phyloP scores from a whole-genome alignment of 495 filamentous ascomycete genomes.

The Xylaria acuta region DNA sequence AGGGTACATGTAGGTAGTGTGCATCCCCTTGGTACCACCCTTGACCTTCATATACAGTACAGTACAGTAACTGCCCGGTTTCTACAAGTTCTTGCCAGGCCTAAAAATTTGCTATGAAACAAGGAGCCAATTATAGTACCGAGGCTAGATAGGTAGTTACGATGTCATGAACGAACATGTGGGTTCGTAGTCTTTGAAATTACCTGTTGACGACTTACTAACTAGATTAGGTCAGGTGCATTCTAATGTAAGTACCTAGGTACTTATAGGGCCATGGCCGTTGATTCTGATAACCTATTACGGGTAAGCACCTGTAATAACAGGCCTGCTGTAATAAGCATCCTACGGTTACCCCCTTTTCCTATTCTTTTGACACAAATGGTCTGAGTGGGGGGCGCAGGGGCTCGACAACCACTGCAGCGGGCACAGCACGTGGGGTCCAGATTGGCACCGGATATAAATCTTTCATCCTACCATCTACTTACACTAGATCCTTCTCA shows the following conservation, averaged over 20 bases:
- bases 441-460: background rate
- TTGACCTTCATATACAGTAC: background rate
- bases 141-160: background rate
- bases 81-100: background rate
- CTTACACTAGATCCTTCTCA: background rate
- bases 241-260: too few species aligned
- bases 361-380: background rate
- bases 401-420: background rate
- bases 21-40: background rate
- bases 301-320: background rate
- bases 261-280: background rate
- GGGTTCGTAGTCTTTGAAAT: background rate
- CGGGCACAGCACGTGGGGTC: conserved; percentile 8
- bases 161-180: background rate
- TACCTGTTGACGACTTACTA: background rate
- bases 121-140: background rate
- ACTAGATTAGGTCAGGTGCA: background rate
- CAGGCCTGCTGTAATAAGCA: too few species aligned
- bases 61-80: background rate
- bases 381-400: background rate
- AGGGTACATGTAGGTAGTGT: background rate
- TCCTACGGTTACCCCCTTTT: background rate
- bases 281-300: background rate
- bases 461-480: background rate
- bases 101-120: background rate